phyloP scores from a whole-genome alignment of 805 yeast genomes.

The Yarrowia keelungensis region DNA sequence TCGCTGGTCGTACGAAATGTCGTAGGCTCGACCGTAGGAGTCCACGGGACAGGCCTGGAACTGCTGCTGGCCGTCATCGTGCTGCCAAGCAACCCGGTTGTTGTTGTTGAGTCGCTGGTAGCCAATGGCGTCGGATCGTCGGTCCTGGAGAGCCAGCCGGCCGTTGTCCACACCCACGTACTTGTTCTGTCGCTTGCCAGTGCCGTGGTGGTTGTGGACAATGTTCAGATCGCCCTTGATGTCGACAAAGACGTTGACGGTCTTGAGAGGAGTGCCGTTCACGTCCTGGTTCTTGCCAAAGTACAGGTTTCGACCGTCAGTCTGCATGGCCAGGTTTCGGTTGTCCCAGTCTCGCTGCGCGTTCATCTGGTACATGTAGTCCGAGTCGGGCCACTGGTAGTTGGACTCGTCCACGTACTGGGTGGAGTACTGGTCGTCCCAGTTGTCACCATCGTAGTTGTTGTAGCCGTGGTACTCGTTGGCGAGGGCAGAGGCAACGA shows the following conservation, averaged over 20 bases:
- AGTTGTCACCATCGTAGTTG: constrained; percentile 1
- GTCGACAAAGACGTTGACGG: constrained; percentile 26
- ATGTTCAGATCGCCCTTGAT: constrained; percentile 15
- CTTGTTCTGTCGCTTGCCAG: background rate
- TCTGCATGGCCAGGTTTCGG: constrained; percentile 28
- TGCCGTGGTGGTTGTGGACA: constrained; percentile 14
- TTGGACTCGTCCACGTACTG: constrained; percentile 19
- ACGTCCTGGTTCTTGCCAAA: constrained; percentile 20
- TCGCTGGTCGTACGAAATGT: constrained; percentile 17
- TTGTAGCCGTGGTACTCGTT: background rate
- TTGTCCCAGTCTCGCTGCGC: constrained; percentile 11
- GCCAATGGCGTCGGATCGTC: constrained; percentile 23
- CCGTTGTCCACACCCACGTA: constrained; percentile 19
- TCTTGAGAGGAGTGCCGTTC: constrained; percentile 20
- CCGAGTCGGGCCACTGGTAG: constrained; percentile 31
- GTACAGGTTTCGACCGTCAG: constrained; percentile 19
- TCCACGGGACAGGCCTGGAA: constrained; percentile 28
- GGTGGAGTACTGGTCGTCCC: constrained; percentile 12
- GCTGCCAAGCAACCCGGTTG: constrained; percentile 19
- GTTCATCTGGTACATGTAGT: constrained; percentile 24
- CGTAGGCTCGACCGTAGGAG: constrained; percentile 16
- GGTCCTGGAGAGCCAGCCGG: constrained; percentile 18
- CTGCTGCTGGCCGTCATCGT: constrained; percentile 27
- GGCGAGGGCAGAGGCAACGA: constrained; percentile 6
- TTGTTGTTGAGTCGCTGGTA: constrained; percentile 11